Base-by-base conservation (phyloP, 139 green algal species). In the Chlamydomonas sp. region DNA sequence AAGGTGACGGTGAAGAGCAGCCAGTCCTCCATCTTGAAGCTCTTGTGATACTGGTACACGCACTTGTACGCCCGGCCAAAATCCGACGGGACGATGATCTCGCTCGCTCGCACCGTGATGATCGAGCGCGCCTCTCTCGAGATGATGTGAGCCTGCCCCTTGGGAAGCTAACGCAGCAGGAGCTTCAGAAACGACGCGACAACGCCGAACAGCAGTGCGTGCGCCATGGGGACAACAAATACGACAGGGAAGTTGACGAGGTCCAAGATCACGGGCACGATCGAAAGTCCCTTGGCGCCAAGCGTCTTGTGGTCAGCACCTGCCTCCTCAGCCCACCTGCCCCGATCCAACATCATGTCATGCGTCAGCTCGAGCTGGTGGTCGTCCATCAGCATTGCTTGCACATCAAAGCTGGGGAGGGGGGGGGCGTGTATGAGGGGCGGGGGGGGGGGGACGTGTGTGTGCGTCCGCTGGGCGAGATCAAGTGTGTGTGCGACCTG, bases 41-140 rank as follows among this genome's bases (percentile, higher is more conserved):
- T 34, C 13, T 30, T 30, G 10, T 49, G 6, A n/a, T 68, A 68
- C 8, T 49, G 5, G 26, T 26, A 26, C 16, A 68, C 34, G n/a
- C 60, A 68, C 22, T 68, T 68, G 60, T 68, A 68, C 60, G 13
- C 16, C 60, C 60, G 60, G 13, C 60, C 60, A 49, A 68, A 68
- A 5, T 68, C 60, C 28, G 31, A 49, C 6, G 60, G n/a, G 13
- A 43, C 30, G 8, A 6, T 10, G 31, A 68, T 48, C 39, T 68
- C 10, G 5, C 10, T 6, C 22, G 60, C 60, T 48, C 60, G 60
- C 30, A 28, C 34, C 8, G 5, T 49, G 24, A 68, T 68, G 34
- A 68, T 5, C 39, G 31, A 5, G 20, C 60, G 30, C n/a, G 30
- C 10, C 5, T n/a, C 60, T 16, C 48, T 28, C 5, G 60, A 30